These are phyloP conservation scores for Sclerotinia borealis DNA, from an alignment of 2,329 filamentous ascomycete species.

Conservation along the genomic window DNA sequence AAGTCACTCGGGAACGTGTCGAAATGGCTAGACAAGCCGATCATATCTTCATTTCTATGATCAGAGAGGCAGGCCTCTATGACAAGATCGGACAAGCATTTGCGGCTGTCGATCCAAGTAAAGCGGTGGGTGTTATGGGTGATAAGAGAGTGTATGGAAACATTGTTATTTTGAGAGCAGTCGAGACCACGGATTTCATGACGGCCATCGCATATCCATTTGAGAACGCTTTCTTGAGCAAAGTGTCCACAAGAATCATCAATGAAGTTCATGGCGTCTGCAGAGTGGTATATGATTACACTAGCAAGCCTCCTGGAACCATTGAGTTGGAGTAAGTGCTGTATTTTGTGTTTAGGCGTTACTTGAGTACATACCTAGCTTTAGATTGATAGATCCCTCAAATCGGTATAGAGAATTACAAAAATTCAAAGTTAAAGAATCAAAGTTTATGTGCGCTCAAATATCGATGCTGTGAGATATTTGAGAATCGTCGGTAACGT, in stretches of 20 bases:
- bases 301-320: constrained; percentile 47
- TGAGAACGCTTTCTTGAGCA: constrained; percentile 57
- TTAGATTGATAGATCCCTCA: neutral
- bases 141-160: constrained; percentile 63
- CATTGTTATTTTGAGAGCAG: constrained; percentile 55
- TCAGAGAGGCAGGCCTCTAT: constrained; percentile 66
- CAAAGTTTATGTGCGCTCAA: neutral
- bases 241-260: constrained; percentile 61
- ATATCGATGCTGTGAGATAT: neutral
- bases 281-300: constrained; percentile 62
- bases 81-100: constrained; percentile 65
- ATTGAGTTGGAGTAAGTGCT: constrained; percentile 62
- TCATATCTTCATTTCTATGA: constrained; percentile 71
- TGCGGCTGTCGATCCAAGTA: constrained; percentile 59
- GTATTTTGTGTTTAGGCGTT: constrained; percentile 4
- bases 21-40: constrained; percentile 74
- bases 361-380: neutral
- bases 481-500: neutral
- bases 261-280: constrained; percentile 62
- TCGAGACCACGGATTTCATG: constrained; percentile 47
- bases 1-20: constrained; percentile 74
- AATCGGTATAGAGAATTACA: neutral
- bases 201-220: constrained; percentile 38
- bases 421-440: neutral
- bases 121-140: constrained; percentile 60